Percentiles rank a stretch among this genome's conserved stretches.
Evolutionary conservation across 306 rosid genomes (phyloP).

Genomic region (Pyrus pyrifolia): DNA sequence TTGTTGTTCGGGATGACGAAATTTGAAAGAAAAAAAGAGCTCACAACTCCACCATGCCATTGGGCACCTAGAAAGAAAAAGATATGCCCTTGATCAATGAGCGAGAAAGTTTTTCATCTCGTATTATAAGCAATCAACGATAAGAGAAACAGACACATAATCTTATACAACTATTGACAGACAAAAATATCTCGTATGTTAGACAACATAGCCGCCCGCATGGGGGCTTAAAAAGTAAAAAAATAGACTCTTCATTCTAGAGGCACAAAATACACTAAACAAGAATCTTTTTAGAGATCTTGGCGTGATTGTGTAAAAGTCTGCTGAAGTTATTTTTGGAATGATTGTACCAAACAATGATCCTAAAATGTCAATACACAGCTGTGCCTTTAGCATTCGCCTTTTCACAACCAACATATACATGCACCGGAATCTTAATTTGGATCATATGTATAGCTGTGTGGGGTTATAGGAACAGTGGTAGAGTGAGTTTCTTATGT

Average conservation of each 20-base stretch:
- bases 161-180: too few species aligned
- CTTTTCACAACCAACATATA: background rate
- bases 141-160: background rate
- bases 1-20: background rate
- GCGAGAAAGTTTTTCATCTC: background rate
- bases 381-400: background rate
- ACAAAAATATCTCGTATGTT: background rate
- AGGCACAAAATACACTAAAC: background rate
- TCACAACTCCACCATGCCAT: background rate
- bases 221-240: background rate
- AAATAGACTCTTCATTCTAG: background rate
- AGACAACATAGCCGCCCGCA: background rate
- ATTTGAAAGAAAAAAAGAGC: background rate
- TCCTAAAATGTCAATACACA: background rate
- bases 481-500: background rate
- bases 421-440: background rate
- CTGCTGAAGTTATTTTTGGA: background rate
- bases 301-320: background rate
- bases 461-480: too few species aligned
- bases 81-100: background rate
- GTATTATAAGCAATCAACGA: background rate
- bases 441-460: too few species aligned
- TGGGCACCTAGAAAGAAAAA: background rate
- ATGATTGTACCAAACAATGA: background rate
- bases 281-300: background rate